phyloP scores from a whole-genome alignment of 176 grass and related monocot genomes.

The Juncus inflexus region DNA sequence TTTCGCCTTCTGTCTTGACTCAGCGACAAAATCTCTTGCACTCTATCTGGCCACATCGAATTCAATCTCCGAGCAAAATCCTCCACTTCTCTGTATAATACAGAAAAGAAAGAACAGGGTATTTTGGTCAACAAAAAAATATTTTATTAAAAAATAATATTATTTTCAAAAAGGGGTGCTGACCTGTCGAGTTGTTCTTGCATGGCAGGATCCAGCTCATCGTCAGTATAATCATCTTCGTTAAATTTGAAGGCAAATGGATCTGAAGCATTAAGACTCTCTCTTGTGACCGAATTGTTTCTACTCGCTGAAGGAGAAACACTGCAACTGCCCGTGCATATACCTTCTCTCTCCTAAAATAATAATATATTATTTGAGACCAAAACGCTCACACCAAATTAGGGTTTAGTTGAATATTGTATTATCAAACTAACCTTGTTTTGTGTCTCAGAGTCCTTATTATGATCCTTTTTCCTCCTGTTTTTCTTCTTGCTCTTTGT shows the following conservation, averaged over 20 bases:
- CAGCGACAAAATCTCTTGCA: constrained; percentile 64
- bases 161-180: constrained; percentile 6
- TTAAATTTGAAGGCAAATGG: constrained; percentile 48
- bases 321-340: constrained; percentile 36
- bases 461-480: constrained; percentile 69
- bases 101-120: constrained; percentile 22
- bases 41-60: constrained; percentile 92
- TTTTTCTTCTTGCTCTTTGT: constrained; percentile 94
- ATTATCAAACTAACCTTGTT: constrained; percentile 46
- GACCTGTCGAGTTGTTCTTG: constrained; percentile 99
- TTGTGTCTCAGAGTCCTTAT: constrained; percentile 49
- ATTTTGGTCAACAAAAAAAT: constrained; percentile 11
- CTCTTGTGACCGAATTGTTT: constrained; percentile 41
- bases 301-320: constrained; percentile 53
- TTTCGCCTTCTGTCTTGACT: constrained; percentile 63
- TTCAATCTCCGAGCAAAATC: constrained; percentile 96
- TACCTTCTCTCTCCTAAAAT: constrained; percentile 45
- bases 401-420: neutral
- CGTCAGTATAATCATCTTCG: constrained; percentile 79
- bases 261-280: constrained; percentile 44
- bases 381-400: neutral
- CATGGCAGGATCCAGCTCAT: constrained; percentile 97
- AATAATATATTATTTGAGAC: constrained; percentile 18
- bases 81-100: constrained; percentile 82
- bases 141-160: constrained; percentile 4